Conservation (phyloP, 768 basidiomycete genomes). For the Dendrothele bispora region DNA sequence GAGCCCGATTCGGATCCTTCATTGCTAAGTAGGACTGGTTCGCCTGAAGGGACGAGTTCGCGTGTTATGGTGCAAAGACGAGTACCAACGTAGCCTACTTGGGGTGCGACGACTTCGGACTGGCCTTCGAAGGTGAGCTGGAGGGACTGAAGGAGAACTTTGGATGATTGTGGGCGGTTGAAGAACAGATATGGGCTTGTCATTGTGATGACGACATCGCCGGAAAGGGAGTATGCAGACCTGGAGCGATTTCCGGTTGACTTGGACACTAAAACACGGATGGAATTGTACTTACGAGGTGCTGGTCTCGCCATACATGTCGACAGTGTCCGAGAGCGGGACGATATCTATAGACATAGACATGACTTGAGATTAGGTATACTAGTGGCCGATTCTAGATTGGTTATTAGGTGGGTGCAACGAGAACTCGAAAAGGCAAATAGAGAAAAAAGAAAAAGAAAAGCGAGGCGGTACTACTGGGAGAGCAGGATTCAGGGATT, state of each 20-base stretch:
- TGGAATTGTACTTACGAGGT: slow-evolving; percentile 45
- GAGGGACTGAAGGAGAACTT: slow-evolving; percentile 66
- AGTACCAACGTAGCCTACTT: slow-evolving; percentile 64
- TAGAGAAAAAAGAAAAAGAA: background rate
- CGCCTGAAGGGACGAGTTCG: slow-evolving; percentile 54
- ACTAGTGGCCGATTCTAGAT: too few relatives aligned
- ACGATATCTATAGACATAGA: slow-evolving; percentile 64
- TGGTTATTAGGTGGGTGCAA: too few relatives aligned
- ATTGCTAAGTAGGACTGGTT: slow-evolving; percentile 64
- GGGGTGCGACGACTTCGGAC: slow-evolving; percentile 66
- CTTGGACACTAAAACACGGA: slow-evolving; percentile 10
- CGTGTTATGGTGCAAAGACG: slow-evolving; percentile 69
- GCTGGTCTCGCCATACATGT: slow-evolving; percentile 73
- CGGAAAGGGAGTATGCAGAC: slow-evolving; percentile 85
- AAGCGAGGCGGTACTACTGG: slow-evolving; percentile 7
- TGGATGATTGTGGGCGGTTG: slow-evolving; percentile 48
- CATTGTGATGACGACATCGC: slow-evolving; percentile 69
- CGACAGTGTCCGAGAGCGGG: slow-evolving; percentile 54
- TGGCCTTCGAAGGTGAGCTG: slow-evolving; percentile 84
- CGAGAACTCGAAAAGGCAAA: too few relatives aligned
- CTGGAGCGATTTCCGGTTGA: slow-evolving; percentile 35
- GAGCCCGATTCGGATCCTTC: slow-evolving; percentile 66
- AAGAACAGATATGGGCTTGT: slow-evolving; percentile 57
- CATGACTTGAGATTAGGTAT: slow-evolving; percentile 54
- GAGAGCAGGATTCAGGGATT: too few relatives aligned